These are phyloP conservation scores for Kokia cookei DNA, from an alignment of 441 rosid genomes.

Conservation along the genomic window DNA sequence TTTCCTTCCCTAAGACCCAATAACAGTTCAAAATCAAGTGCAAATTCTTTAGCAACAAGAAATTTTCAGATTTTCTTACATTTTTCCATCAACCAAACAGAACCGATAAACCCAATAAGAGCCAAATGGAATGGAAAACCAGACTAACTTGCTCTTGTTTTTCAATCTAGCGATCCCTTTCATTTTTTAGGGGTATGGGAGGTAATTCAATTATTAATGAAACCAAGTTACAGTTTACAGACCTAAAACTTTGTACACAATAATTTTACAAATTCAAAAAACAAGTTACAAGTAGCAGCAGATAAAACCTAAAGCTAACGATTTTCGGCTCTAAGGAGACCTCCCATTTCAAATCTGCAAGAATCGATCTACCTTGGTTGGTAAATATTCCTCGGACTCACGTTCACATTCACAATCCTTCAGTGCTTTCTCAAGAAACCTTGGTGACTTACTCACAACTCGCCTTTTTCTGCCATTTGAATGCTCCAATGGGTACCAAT, in stretches of 20 bases:
- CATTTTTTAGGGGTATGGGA: neutral
- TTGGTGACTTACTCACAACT: conserved; percentile 20
- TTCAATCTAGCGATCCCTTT: no score
- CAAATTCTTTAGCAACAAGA: no score
- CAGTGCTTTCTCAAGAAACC: conserved; percentile 36
- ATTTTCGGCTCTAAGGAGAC: neutral
- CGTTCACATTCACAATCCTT: conserved; percentile 39
- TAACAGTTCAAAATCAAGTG: no score
- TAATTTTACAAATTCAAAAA: neutral
- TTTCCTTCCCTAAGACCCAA: no score
- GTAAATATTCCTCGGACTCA: conserved; percentile 59
- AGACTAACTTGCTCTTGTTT: no score
- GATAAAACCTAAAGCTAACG: neutral
- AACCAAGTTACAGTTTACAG: neutral
- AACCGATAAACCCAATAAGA: no score
- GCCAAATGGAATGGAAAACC: no score
- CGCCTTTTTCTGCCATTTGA: conserved; percentile 35
- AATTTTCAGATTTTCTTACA: no score
- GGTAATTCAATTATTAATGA: neutral
- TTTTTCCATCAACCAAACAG: no score
- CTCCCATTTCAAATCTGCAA: neutral
- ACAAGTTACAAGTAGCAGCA: neutral
- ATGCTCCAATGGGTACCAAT: conserved; percentile 24
- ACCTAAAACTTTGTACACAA: neutral
- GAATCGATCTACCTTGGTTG: conserved; percentile 38